Evolutionary conservation across 441 rosid species (phyloP), one percentile per base, ranked within the genome.

Genomic region (Euphorbia schlechtendalii): DNA sequence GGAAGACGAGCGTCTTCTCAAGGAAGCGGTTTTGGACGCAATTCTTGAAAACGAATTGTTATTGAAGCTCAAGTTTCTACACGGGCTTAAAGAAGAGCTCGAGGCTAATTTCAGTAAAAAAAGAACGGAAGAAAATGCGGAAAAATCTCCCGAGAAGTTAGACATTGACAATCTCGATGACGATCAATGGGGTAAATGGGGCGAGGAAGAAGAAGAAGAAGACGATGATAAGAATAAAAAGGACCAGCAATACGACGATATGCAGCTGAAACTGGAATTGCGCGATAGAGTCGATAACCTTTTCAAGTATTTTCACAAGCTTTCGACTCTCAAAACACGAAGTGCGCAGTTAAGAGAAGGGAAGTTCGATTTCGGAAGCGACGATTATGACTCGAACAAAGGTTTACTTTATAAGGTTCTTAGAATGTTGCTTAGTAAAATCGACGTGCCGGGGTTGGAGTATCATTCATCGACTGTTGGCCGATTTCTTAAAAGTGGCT

Each of bases 121-220:
- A 12, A 78, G 73, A 73, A 52, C 77, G 1, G 77, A 74, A 61
- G 85, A 85, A 59, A 69, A 66, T 34, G 74, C 69, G 71, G 89
- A 82, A 53, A 73, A 58, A 8, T 76, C 85, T n/a, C 69, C 72
- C 17, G 81, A 83, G 71, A 81, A 77, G 40, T 69, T 79, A 27
- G 81, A 83, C 30, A 78, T 82, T 56, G 95, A 92, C 83, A 96
- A 86, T 72, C 84, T 89, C 81, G 98, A 88, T 66, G 96, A 86
- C 77, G 98, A 88, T 74, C 88, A 86, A 65, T 93, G 98, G 98
- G 98, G 85, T 15, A 81, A 81, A 69, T 93, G 98, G 98, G 98
- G 97, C 0, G 96, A 83, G 13, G 96, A 92, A 72, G 96, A 86
- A 25, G 85, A 81, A 65, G 86, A 78, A 36, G 78, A 63, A n/a